Percentiles rank a stretch among this genome's conserved stretches.
These are phyloP conservation scores for Coprinopsis cinerea DNA, from an alignment of 768 basidiomycete genomes.

Conservation along the genomic window DNA sequence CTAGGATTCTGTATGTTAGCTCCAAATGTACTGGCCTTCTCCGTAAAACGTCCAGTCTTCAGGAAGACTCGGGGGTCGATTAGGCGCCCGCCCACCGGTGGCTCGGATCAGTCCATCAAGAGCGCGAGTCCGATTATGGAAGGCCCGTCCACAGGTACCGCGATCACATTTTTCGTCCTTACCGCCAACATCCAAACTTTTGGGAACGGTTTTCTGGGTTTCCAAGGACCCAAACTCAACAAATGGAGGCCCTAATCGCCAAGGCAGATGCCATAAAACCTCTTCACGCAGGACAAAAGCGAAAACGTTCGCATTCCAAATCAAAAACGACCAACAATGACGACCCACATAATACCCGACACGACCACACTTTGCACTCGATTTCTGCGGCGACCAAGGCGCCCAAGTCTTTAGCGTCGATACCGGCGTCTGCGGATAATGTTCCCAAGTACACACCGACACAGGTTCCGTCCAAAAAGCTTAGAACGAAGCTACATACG, in stretches of 20 bases:
- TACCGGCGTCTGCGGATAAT: conserved; percentile 34
- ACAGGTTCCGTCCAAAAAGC: conserved; percentile 70
- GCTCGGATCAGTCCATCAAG: too few species aligned
- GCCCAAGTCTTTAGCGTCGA: conserved; percentile 59
- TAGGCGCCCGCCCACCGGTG: too few species aligned
- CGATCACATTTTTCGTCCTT: background rate
- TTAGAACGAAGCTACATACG: conserved; percentile 61
- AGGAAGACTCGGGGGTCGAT: too few species aligned
- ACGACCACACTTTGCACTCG: conserved; percentile 53
- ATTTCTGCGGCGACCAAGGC: conserved; percentile 52
- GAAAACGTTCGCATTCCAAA: conserved; percentile 26
- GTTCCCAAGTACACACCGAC: conserved; percentile 37
- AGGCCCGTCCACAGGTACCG: too few species aligned
- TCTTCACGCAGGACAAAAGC: conserved; percentile 31
- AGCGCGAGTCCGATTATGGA: too few species aligned
- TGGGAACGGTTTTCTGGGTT: too few species aligned
- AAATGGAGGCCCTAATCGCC: conserved; percentile 71
- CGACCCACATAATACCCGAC: conserved; percentile 15
- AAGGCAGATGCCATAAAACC: conserved; percentile 57
- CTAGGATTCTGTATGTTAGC: too few species aligned
- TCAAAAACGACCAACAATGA: conserved; percentile 18
- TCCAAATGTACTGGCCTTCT: too few species aligned
- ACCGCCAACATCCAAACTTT: background rate
- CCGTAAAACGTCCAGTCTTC: too few species aligned
- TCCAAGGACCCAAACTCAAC: too few species aligned